Evolutionary conservation across 768 basidiomycete genomes (phyloP).

Genomic region (Mycena polygramma): DNA sequence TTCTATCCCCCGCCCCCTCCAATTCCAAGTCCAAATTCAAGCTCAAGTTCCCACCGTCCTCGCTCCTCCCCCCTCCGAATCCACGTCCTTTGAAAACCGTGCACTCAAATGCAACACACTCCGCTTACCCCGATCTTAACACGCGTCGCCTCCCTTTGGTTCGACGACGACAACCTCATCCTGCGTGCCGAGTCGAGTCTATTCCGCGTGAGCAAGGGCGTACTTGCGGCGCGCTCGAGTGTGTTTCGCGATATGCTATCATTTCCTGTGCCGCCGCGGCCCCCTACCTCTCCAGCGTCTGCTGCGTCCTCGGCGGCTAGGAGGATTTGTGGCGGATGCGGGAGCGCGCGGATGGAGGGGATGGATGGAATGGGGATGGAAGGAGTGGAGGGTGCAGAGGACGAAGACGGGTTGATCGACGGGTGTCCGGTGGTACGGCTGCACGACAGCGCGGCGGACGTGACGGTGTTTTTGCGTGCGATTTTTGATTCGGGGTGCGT

Average conservation of each 20-base stretch:
- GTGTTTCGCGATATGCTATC: not conserved
- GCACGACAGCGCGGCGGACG: not conserved
- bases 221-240: not conserved
- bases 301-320: no score
- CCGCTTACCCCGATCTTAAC: no score
- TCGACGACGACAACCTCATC: not conserved
- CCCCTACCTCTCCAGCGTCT: no score
- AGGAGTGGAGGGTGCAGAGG: not conserved
- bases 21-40: no score
- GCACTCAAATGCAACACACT: no score
- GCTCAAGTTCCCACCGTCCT: no score
- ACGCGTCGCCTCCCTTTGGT: not conserved
- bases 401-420: not conserved
- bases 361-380: not conserved
- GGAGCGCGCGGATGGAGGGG: no score
- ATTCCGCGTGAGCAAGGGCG: not conserved
- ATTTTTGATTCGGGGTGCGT: constrained; percentile 1
- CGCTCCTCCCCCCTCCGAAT: no score
- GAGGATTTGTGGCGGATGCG: no score
- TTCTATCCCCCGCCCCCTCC: no score
- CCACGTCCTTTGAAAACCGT: no score
- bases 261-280: not conserved
- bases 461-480: not conserved
- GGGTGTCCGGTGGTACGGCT: constrained; percentile 3
- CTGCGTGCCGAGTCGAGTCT: not conserved